phyloP scores from a whole-genome alignment of 768 basidiomycete genomes.

The Calvatia gigantea region DNA sequence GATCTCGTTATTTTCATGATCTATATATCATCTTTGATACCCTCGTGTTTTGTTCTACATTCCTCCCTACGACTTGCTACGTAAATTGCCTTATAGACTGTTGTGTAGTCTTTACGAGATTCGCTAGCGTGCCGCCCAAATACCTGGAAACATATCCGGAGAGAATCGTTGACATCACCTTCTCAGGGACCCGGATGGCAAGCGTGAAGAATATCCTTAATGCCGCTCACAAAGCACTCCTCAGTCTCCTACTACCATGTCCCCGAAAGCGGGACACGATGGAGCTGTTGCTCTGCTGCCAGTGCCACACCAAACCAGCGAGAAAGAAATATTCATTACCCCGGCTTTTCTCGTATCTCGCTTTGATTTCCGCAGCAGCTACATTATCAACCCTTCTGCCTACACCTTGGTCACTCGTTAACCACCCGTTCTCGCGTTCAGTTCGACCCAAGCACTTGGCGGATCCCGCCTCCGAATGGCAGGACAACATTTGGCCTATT shows the following conservation, averaged over 20 bases:
- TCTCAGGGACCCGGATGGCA: not conserved
- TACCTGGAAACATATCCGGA: not conserved
- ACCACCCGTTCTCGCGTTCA: conserved; percentile 19
- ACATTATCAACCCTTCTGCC: conserved; percentile 32
- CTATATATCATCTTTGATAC: no score
- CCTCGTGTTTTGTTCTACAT: not conserved
- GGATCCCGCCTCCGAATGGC: conserved; percentile 37
- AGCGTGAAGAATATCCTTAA: not conserved
- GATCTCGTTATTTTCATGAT: conserved; percentile 31
- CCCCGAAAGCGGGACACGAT: not conserved
- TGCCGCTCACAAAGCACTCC: not conserved
- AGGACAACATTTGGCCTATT: conserved; percentile 59
- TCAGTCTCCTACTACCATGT: not conserved
- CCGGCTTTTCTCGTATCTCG: conserved; percentile 17
- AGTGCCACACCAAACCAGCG: not conserved
- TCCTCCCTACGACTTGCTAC: not conserved
- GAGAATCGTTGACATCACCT: not conserved
- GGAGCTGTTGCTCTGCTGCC: not conserved
- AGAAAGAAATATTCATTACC: not conserved
- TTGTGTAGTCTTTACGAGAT: not conserved
- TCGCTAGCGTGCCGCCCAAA: not conserved
- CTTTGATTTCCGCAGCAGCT: conserved; percentile 27
- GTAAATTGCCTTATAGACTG: no score
- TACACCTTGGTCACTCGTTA: conserved; percentile 29
- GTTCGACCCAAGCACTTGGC: conserved; percentile 11